These are phyloP conservation scores for Ceratobasidium sp. DNA, from an alignment of 1,284 basidiomycete genomes.

Conservation along the genomic window DNA sequence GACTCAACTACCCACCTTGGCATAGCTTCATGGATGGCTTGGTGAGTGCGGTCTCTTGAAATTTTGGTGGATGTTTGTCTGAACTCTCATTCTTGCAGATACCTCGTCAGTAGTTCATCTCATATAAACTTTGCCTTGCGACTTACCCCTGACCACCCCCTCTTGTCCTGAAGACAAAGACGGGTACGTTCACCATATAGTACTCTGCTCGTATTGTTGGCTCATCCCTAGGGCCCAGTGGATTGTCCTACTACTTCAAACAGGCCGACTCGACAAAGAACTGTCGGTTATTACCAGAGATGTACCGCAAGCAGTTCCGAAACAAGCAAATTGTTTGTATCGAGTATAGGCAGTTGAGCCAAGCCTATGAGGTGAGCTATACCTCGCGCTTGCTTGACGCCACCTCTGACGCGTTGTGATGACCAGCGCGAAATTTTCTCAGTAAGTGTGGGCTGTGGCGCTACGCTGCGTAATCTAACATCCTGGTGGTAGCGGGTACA, in stretches of 20 bases:
- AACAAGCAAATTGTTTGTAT: slow-evolving; percentile 45
- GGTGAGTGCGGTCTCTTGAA: slow-evolving; percentile 30
- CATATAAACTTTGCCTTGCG: not conserved
- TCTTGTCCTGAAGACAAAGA: slow-evolving; percentile 23
- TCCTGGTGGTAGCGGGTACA: slow-evolving; percentile 10
- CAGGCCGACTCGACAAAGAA: slow-evolving; percentile 20
- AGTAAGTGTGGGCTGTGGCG: slow-evolving; percentile 8
- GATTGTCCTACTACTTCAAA: slow-evolving; percentile 44
- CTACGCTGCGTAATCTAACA: not conserved
- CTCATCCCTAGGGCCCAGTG: not conserved
- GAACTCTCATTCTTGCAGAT: slow-evolving; percentile 10
- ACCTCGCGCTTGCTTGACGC: slow-evolving; percentile 1
- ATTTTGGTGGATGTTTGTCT: not conserved
- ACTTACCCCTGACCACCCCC: not conserved
- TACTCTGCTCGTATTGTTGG: not conserved
- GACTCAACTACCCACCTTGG: not conserved
- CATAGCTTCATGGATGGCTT: slow-evolving; percentile 44
- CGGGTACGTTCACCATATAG: slow-evolving; percentile 8
- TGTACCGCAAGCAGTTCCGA: slow-evolving; percentile 40
- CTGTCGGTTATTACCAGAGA: slow-evolving; percentile 36
- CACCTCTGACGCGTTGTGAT: not conserved
- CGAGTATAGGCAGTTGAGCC: slow-evolving; percentile 42
- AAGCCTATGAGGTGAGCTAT: slow-evolving; percentile 1
- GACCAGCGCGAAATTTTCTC: slow-evolving; percentile 46
- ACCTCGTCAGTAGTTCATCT: slow-evolving; percentile 26